Conservation (phyloP, 2,329 filamentous ascomycete species). For the Colletotrichum godetiae region DNA sequence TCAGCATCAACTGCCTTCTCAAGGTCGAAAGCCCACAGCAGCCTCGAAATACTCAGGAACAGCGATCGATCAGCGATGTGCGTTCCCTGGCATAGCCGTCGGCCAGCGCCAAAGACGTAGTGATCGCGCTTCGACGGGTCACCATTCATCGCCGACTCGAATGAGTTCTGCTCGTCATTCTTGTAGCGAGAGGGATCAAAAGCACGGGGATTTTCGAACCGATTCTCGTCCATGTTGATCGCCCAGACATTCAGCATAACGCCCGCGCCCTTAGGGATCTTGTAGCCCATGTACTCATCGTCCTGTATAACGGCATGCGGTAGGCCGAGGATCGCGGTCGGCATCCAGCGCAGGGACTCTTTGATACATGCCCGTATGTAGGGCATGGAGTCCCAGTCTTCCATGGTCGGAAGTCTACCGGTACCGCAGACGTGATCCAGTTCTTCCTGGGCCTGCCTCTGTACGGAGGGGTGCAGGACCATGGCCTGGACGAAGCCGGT, state of each 20-base stretch:
- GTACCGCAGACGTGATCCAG: constrained; percentile 56
- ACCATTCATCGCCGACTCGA: constrained; percentile 37
- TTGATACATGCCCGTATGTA: constrained; percentile 61
- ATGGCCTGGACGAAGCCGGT: constrained; percentile 59
- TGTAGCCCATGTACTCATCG: constrained; percentile 32
- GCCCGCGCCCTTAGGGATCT: constrained; percentile 25
- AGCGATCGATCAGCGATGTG: constrained; percentile 65
- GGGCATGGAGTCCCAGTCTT: constrained; percentile 55
- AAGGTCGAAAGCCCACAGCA: constrained; percentile 66
- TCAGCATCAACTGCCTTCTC: constrained; percentile 30
- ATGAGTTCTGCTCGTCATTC: constrained; percentile 38
- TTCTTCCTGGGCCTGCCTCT: constrained; percentile 52
- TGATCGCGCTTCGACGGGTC: constrained; percentile 50
- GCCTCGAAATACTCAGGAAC: constrained; percentile 55
- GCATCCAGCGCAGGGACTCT: constrained; percentile 59
- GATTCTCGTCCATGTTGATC: constrained; percentile 58
- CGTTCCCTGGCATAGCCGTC: constrained; percentile 43
- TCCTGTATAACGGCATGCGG: constrained; percentile 49
- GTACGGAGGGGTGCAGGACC: constrained; percentile 53
- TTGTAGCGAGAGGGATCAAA: constrained; percentile 56
- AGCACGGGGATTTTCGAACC: constrained; percentile 51
- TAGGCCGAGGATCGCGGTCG: constrained; percentile 49
- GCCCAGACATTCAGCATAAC: constrained; percentile 45
- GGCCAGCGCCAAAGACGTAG: constrained; percentile 43
- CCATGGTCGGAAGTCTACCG: constrained; percentile 53